Base-by-base conservation (phyloP, 805 yeast species). In the Teunomyces barrocoloradensis region DNA sequence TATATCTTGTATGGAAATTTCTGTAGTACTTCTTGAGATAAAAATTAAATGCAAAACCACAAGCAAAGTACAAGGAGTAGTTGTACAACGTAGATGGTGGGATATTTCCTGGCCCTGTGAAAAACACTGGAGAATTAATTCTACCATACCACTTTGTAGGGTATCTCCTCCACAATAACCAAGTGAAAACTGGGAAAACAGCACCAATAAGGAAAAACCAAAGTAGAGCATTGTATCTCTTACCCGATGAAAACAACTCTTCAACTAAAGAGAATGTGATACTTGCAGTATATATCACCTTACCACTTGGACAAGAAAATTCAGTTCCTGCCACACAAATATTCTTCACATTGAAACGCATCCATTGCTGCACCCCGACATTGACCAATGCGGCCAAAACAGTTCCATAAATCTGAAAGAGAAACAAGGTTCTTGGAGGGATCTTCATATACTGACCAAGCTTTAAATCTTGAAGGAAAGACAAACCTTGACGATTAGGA, bases 211-310 rank as follows among this genome's bases (percentile, higher is more conserved):
- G 55, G 58, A 68, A 68, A 30, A 65, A 65, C 52, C 55, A 66
- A 47, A 65, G 66, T 27, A 66, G 53, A 9, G 64, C 65, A 21
- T 53, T 49, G 50, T 64, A 66, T 2, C 64, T 36, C 33, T 54
- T 51, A 3, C 60, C 65, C 57, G 75, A 25, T 38, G 55, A 46
- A 59, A 63, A 51, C 62, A 64, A 51, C 58, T 66, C 28, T 44
- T 66, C 50, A 48, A 63, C 44, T 30, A 65, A 41, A 35, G 91
- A 86, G 58, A 78, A 57, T 1, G 55, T 56, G 27, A 57, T 50
- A 10, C 55, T 49, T 12, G 61, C 59, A 18, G 53, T 54, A 36
- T 48, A 57, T 35, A 56, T 56, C 12, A 55, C 56, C 38, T 53
- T 50, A 3, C 59, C 60, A 28, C 52, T 42, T 1, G 60, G 58